phyloP scores from a whole-genome alignment of 352 stramenopile genomes.

The Pythium phragmitis region DNA sequence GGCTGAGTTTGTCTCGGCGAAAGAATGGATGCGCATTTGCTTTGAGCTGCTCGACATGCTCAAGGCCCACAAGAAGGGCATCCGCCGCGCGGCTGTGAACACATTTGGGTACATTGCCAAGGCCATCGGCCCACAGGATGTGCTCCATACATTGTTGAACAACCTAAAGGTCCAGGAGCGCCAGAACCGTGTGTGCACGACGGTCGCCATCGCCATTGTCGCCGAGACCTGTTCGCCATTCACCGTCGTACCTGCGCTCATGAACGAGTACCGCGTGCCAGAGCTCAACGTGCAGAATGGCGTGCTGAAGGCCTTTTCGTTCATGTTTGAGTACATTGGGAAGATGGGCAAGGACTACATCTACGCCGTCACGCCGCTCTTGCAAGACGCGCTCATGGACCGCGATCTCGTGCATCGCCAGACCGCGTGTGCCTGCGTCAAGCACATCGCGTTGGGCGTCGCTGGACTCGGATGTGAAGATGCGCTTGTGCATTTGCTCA shows the following conservation, averaged over 20 bases:
- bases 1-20: slow-evolving; percentile 96
- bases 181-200: slow-evolving; percentile 99
- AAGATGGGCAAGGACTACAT: slow-evolving; percentile 99
- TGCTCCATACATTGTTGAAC: slow-evolving; percentile 98
- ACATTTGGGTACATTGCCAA: slow-evolving; percentile 99
- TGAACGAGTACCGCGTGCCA: slow-evolving; percentile 99
- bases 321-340: slow-evolving; percentile 99
- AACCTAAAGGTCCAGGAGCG: slow-evolving; percentile 99
- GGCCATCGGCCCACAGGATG: slow-evolving; percentile 98
- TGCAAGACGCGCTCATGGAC: slow-evolving; percentile 99
- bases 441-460: slow-evolving; percentile 97
- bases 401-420: slow-evolving; percentile 98
- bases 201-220: slow-evolving; percentile 99
- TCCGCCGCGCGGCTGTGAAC: slow-evolving; percentile 97
- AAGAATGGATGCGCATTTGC: slow-evolving; percentile 99
- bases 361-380: slow-evolving; percentile 96
- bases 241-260: slow-evolving; percentile 97
- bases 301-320: slow-evolving; percentile 99
- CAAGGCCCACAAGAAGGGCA: slow-evolving; percentile 99
- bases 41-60: slow-evolving; percentile 99
- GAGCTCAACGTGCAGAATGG: slow-evolving; percentile 99
- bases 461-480: slow-evolving; percentile 97
- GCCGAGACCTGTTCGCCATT: slow-evolving; percentile 99
- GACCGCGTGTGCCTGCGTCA: slow-evolving; percentile 97
- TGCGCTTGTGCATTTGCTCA: slow-evolving; percentile 96